These are phyloP conservation scores for Cutaneotrichosporon daszewskae DNA, from an alignment of 1,284 basidiomycete species.

Conservation along the genomic window DNA sequence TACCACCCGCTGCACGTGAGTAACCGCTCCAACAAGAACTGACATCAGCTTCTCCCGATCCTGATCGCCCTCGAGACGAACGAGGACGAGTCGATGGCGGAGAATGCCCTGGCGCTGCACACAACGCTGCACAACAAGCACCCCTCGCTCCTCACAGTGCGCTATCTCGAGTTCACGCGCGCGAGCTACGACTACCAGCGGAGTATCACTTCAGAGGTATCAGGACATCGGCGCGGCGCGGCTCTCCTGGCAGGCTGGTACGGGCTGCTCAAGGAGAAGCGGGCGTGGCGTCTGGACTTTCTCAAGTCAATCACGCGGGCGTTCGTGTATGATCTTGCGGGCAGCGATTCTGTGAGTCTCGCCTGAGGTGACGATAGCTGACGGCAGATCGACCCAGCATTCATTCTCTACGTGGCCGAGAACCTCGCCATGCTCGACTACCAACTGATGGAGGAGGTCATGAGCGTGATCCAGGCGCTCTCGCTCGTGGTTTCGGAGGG, in stretches of 20 bases:
- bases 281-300: constrained; percentile 76
- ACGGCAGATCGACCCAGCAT: constrained; percentile 66
- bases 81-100: constrained; percentile 57
- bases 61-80: constrained; percentile 91
- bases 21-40: constrained; percentile 2
- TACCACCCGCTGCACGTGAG: constrained; percentile 83
- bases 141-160: constrained; percentile 76
- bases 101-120: constrained; percentile 75
- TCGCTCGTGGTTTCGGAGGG: constrained; percentile 76
- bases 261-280: constrained; percentile 78
- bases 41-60: constrained; percentile 72
- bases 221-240: constrained; percentile 25
- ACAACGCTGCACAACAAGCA: constrained; percentile 80
- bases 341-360: constrained; percentile 33
- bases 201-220: constrained; percentile 50
- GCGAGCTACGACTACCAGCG: constrained; percentile 79
- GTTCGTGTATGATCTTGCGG: constrained; percentile 61
- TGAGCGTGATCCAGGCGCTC: constrained; percentile 75
- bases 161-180: constrained; percentile 71
- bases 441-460: constrained; percentile 86
- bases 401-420: constrained; percentile 87
- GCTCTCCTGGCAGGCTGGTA: constrained; percentile 88
- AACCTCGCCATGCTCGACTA: constrained; percentile 88
- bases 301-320: constrained; percentile 72
- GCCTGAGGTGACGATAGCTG: neutral